A percentile compares a stretch with the other conserved stretches of the same genome.
Conservation (phyloP, 768 basidiomycete genomes). For the Neoboletus brunneissimus region DNA sequence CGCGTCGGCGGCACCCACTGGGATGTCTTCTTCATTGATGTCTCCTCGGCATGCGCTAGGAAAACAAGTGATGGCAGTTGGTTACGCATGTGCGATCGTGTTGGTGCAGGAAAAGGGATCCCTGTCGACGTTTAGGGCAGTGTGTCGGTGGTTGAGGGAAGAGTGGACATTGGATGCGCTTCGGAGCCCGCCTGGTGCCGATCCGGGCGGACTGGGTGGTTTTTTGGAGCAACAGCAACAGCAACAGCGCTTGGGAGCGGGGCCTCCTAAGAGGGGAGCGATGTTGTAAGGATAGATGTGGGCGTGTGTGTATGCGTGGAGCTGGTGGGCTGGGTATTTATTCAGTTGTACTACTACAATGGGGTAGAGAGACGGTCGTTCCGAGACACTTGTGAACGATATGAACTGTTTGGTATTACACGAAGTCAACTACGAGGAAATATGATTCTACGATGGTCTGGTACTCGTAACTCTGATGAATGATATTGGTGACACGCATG, state of each 20-base stretch:
- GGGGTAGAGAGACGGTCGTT: neutral
- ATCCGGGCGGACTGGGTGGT: conserved; percentile 34
- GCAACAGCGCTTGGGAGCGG: neutral
- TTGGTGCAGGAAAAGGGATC: conserved; percentile 91
- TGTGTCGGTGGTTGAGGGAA: conserved; percentile 70
- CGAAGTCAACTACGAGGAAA: neutral
- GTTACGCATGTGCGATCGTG: conserved; percentile 63
- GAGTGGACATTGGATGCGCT: conserved; percentile 55
- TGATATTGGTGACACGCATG: neutral
- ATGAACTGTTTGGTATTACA: neutral
- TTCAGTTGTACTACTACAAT: neutral
- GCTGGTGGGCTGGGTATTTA: conserved; percentile 3
- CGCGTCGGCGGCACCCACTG: conserved; percentile 21
- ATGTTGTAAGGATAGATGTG: conserved; percentile 16
- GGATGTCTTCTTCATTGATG: conserved; percentile 23
- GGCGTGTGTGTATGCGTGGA: neutral
- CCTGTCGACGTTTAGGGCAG: conserved; percentile 75
- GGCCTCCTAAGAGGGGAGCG: conserved; percentile 28
- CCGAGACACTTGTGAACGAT: neutral
- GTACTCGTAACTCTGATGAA: neutral
- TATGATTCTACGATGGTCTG: neutral
- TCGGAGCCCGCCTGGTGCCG: conserved; percentile 22
- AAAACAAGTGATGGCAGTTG: conserved; percentile 23
- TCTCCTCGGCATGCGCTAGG: conserved; percentile 28
- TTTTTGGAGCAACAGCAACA: conserved; percentile 37